phyloP scores from a whole-genome alignment of 139 green algal genomes.

The Tetradesmus lagerheimii region DNA sequence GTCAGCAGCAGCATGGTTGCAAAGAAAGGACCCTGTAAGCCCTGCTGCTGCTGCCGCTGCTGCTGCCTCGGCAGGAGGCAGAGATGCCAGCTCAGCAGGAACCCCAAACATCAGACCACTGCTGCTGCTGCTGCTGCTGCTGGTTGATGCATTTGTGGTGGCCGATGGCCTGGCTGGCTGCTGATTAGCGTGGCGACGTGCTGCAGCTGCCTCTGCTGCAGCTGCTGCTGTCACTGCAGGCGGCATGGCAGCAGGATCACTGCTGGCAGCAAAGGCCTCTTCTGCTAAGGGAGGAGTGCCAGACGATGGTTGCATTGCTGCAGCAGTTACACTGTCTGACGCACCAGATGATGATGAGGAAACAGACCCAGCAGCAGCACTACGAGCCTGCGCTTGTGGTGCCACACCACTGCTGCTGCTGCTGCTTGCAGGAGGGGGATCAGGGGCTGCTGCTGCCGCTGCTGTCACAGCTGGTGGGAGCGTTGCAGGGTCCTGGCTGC shows the following conservation, averaged over 20 bases:
- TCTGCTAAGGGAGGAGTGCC: neutral
- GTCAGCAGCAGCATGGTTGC: neutral
- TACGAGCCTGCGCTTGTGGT: neutral
- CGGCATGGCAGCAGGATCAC: neutral
- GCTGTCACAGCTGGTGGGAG: neutral
- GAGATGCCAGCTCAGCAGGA: neutral
- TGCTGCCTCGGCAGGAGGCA: neutral
- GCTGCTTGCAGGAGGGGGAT: neutral
- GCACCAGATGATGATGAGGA: neutral
- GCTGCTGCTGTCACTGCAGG: neutral
- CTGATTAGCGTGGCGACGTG: neutral
- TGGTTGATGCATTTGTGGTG: neutral
- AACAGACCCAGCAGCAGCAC: neutral
- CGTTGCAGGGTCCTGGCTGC: neutral
- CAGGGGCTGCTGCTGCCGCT: neutral
- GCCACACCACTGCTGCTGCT: neutral
- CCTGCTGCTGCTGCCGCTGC: neutral
- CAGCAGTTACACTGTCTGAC: neutral
- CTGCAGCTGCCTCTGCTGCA: neutral
- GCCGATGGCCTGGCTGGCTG: neutral
- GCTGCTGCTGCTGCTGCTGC: neutral
- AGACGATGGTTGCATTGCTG: neutral
- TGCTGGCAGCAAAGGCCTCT: neutral
- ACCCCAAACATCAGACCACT: neutral
- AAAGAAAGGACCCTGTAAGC: neutral